Evolutionary conservation across 495 filamentous ascomycete genomes (phyloP).

Genomic region (Aspergillus olivimuriae): DNA sequence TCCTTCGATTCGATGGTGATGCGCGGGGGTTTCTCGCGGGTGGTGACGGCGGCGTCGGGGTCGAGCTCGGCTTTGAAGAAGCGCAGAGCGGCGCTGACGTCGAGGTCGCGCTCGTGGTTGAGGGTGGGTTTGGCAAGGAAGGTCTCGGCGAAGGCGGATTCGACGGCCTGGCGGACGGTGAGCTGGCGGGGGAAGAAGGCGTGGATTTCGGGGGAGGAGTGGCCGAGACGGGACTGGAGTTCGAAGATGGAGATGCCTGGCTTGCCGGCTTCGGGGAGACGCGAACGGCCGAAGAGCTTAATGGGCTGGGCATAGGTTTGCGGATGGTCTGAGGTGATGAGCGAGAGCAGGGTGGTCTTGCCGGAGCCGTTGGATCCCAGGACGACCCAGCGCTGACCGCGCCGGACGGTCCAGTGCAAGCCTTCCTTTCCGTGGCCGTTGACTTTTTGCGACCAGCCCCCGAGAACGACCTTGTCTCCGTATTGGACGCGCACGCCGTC

Average conservation of each 20-base stretch:
- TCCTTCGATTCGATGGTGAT: constrained; percentile 4
- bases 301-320: constrained; percentile 88
- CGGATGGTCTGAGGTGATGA: constrained; percentile 93
- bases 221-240: constrained; percentile 81
- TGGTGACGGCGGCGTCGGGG: constrained; percentile 26
- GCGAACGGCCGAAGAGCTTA: constrained; percentile 71
- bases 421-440: constrained; percentile 45
- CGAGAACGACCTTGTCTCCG: constrained; percentile 66
- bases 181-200: constrained; percentile 81
- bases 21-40: constrained; percentile 5
- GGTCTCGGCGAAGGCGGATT: constrained; percentile 85
- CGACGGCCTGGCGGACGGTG: constrained; percentile 65
- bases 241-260: constrained; percentile 85
- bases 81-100: constrained; percentile 58
- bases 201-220: constrained; percentile 90
- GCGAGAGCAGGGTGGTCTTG: constrained; percentile 87
- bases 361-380: constrained; percentile 78
- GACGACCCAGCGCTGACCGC: constrained; percentile 82
- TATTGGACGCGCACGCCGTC: constrained; percentile 73
- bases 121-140: constrained; percentile 65
- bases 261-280: constrained; percentile 65
- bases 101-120: constrained; percentile 41
- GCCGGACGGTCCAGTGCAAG: constrained; percentile 74
- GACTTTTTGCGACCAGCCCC: constrained; percentile 63
- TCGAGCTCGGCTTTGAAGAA: constrained; percentile 75